Evolutionary conservation across 176 grass and related monocot species (phyloP).

Genomic region (Poa annua): DNA sequence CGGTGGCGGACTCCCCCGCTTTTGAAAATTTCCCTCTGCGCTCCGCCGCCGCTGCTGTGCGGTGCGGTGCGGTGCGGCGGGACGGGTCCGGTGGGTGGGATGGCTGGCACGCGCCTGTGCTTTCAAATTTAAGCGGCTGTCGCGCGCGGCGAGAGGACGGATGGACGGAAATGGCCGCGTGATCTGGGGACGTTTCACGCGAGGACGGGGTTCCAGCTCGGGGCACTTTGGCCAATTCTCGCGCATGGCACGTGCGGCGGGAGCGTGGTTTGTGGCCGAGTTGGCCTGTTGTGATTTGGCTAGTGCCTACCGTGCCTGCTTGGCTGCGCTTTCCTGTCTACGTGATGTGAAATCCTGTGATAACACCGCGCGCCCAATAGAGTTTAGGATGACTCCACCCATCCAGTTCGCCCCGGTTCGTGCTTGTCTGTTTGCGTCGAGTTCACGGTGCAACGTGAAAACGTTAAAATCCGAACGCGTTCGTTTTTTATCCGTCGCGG

Average conservation of each 20-base stretch:
- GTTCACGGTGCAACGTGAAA: too few relatives aligned
- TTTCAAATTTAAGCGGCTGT: slow-evolving; percentile 46
- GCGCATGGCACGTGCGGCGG: slow-evolving; percentile 8
- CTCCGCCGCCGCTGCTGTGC: not conserved
- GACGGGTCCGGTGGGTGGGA: not conserved
- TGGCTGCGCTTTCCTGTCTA: not conserved
- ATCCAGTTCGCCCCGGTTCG: too few relatives aligned
- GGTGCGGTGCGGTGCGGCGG: not conserved
- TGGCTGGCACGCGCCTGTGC: not conserved
- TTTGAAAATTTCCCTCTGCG: slow-evolving; percentile 38
- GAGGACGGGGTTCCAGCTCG: not conserved
- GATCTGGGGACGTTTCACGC: not conserved
- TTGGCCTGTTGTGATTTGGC: not conserved
- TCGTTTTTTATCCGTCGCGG: too few relatives aligned
- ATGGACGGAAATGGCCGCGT: not conserved
- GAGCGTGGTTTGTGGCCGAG: not conserved
- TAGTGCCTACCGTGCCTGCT: too few relatives aligned
- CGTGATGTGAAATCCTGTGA: too few relatives aligned
- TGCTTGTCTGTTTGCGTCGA: too few relatives aligned
- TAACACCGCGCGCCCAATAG: too few relatives aligned
- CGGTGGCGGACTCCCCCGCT: slow-evolving; percentile 26
- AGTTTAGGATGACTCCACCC: too few relatives aligned
- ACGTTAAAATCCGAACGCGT: too few relatives aligned
- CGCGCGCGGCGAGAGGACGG: slow-evolving; percentile 1
- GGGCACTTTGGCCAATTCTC: not conserved